Evolutionary conservation across 2,329 filamentous ascomycete genomes (phyloP), one percentile per base, ranked within the genome.

Genomic region (Drechmeria coniospora): DNA sequence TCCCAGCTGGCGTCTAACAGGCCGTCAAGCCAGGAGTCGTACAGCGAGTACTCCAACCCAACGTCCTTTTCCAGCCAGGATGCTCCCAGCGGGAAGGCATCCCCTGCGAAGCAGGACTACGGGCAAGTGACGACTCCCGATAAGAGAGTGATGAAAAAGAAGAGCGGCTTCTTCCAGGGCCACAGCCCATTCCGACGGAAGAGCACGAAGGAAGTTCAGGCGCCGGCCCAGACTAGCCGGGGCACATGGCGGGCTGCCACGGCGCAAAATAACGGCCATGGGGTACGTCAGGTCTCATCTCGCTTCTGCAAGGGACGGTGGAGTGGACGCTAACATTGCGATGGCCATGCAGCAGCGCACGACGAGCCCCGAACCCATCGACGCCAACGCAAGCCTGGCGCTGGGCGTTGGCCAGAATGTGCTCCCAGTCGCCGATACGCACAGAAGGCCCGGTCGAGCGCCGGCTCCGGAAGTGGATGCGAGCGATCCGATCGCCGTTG

Each of bases 371-470:
- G 82, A 92, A 29, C 79, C 80, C 1, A 86, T 90, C 21, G 90
- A 94, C 46, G 86, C 87, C 31, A 77, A 90, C 36, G 84, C 87
- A 21, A 93, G 79, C 49, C 75, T 95, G 42, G 87, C 92, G 35
- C 65, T 98, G 16, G 94, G 94, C 43, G 72, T 98, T 30, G 90
- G 90, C 6, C 83, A 92, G 43, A 98, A 98, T 43, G 83, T 98
- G 8, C 93, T 98, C 44, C 76, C 92, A 31, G 87, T 98, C 8
- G 79, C 80, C 0, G 80, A 87, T 33, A 67, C 64, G 37, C 65
- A 64, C 36, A 44, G 47, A 13, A 38, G 41, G 17, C 36, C 38
- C 13, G 42, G 41, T 6, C 38, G 40, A 12, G 25, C 33, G 32
- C 52, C 47, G 18, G 51, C 44, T 26, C 46, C 47, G 39, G 61